Evolutionary conservation across 768 basidiomycete species (phyloP), one percentile per base, ranked within the genome.

Genomic region (Russula olivacea): DNA sequence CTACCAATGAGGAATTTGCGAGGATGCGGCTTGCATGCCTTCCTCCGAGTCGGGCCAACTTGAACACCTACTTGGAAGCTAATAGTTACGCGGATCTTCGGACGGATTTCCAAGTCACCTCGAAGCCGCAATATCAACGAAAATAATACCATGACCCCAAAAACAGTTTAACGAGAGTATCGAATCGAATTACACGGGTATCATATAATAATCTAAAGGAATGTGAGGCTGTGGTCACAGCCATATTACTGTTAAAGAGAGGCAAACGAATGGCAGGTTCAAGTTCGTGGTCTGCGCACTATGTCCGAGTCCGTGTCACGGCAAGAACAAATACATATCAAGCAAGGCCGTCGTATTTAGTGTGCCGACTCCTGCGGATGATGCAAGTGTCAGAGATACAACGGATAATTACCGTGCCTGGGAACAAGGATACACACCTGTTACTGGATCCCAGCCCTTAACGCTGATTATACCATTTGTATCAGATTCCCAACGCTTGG

Each of bases 381-480:
- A 19, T 10, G 12, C 34, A 25, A 12, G 11, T 3, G 32, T 63
- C 34, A 63, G 45, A 51, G 25, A 53, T 17, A 15, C 3, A 30
- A 43, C 23, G 4, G 36, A 6, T 28, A 25, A 17, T 28, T 41
- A 43, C 12, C 10, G 17, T 10, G 11, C 9, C 10, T 10, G 12
- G 25, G 23, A 21, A 23, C 0, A 34, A 45, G 21, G 36, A 36
- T 15, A 41, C 41, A 30, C 14, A 54, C 62, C 62, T 7, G 62
- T 63, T 41, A 59, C 62, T 3, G 62, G 58, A 38, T 63, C 62
- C 62, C 62, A 63, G 50, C 62, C 62, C 15, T 47, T 5, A 11
- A 43, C 36, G 21, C 62, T 63, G n/a, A 38, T 32, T 9, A 45
- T 56, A 3, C 21, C 19, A 21, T 15, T 36, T 28, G 17, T 19